Base-by-base conservation (phyloP, 2,329 filamentous ascomycete genomes). In the Ophiocordyceps robertsii region DNA sequence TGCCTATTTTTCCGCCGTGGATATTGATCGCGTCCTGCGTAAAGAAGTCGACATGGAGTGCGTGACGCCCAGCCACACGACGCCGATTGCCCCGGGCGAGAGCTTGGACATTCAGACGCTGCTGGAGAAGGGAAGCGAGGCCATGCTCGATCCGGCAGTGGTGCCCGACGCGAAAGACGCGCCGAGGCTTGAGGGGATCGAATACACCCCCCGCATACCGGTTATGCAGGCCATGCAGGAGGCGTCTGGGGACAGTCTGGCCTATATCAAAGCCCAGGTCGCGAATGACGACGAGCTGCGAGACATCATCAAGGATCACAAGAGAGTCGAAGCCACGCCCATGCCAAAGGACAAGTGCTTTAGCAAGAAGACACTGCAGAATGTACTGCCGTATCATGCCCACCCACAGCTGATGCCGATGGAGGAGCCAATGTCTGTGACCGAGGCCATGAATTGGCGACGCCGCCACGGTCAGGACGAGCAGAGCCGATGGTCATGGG, bases 11-110 rank as follows among this genome's bases (percentile, higher is more conserved):
- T 93, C 85, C 1, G 90, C 92, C 4, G 79, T 98, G 6, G 92
- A 98, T 56, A 85, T 98, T 50, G 92, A 98, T 56, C 81, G 87
- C 53, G 89, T 98, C 3, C 70, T 98, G n/a, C 77, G 92, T 41
- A 98, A 98, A 59, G 92, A 98, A 62, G 93, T 98, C 4, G 84
- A 98, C 59, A 94, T 98, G 86, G 84, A 95, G 56, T 98, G 92
- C 58, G 65, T 96, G 37, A 98, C 92, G 0, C 92, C 92, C 1
- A 92, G 84, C 37, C 84, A 98, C 60, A 73, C 75, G 0, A 71
- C 73, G 0, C 71, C 81, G 29, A 96, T 98, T 36, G 73, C 84
- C 0, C 82, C 80, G 2, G 92, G 93, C 31, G 89, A 96, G 63
- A 88, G 79, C 46, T 61, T 98, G 9, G 89, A 95, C 56, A 95